These are phyloP conservation scores for Lentinula boryana DNA, from an alignment of 768 basidiomycete species.

Conservation along the genomic window DNA sequence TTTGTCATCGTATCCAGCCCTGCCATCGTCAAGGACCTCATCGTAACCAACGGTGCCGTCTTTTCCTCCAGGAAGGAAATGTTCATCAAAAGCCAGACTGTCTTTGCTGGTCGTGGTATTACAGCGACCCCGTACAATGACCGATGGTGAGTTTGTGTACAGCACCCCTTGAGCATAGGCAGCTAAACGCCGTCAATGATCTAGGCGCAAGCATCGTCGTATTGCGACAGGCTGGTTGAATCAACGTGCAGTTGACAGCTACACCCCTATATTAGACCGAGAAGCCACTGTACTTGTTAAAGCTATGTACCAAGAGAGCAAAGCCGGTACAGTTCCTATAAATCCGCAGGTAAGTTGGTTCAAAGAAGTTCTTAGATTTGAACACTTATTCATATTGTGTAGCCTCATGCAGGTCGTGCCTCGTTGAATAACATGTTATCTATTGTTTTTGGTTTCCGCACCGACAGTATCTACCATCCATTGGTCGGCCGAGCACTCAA, in stretches of 20 bases:
- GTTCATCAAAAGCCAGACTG: constrained; percentile 30
- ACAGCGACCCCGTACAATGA: constrained; percentile 27
- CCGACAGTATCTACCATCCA: constrained; percentile 8
- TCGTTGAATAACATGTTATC: constrained; percentile 15
- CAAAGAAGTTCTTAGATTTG: neutral
- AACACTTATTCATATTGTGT: too few relatives aligned
- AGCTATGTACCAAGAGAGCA: constrained; percentile 10
- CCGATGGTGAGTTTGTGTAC: constrained; percentile 17
- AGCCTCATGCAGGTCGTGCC: neutral
- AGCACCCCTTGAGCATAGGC: neutral
- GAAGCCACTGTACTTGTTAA: constrained; percentile 15
- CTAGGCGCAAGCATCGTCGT: constrained; percentile 16
- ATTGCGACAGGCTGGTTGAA: constrained; percentile 13
- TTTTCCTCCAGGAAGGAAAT: constrained; percentile 27
- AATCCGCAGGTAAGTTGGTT: constrained; percentile 8
- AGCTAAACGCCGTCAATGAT: neutral
- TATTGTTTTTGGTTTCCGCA: constrained; percentile 16
- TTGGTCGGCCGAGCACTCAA: constrained; percentile 12
- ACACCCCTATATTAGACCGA: constrained; percentile 13
- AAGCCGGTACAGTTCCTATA: constrained; percentile 10
- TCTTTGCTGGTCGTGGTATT: constrained; percentile 26
- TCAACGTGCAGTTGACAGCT: constrained; percentile 9
- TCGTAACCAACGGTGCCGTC: constrained; percentile 27
- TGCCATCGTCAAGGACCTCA: constrained; percentile 24
- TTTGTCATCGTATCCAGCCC: constrained; percentile 31